phyloP scores from a whole-genome alignment of 345 rosid species.

The Sisymbrium irio region DNA sequence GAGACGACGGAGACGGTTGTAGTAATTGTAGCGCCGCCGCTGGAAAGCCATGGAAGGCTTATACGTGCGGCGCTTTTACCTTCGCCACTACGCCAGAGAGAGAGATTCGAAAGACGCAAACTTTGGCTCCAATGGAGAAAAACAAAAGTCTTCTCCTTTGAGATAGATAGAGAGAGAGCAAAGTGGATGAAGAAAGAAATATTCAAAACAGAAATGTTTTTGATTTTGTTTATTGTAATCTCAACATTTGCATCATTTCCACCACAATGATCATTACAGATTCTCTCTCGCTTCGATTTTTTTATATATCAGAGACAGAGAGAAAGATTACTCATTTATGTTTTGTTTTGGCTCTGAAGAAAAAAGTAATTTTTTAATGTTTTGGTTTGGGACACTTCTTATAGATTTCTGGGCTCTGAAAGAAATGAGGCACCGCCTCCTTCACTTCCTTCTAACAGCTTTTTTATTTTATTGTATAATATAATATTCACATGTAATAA shows the following conservation, averaged over 20 bases:
- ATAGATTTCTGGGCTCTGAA: conserved; percentile 37
- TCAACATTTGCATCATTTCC: conserved; percentile 23
- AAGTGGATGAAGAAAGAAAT: not conserved
- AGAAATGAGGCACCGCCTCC: conserved; percentile 37
- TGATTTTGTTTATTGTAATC: not conserved
- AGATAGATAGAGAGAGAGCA: not conserved
- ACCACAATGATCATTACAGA: conserved; percentile 1
- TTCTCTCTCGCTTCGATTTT: not conserved
- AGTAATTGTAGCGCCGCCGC: conserved; percentile 64
- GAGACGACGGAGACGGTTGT: conserved; percentile 53
- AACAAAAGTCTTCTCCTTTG: conserved; percentile 15
- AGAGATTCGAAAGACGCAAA: not conserved
- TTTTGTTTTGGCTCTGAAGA: not conserved
- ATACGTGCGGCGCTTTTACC: conserved; percentile 23
- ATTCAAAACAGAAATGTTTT: not conserved
- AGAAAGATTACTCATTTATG: not conserved
- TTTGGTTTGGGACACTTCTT: conserved; percentile 18
- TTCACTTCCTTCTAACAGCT: conserved; percentile 17
- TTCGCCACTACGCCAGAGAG: conserved; percentile 8
- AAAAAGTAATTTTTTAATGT: not conserved
- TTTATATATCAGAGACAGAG: not conserved
- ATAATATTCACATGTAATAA: no score
- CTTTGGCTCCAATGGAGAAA: conserved; percentile 13
- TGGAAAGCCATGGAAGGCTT: conserved; percentile 54
- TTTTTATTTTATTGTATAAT: not conserved